Evolutionary conservation across 352 stramenopile species (phyloP).

Genomic region (Globisporangium nunn): DNA sequence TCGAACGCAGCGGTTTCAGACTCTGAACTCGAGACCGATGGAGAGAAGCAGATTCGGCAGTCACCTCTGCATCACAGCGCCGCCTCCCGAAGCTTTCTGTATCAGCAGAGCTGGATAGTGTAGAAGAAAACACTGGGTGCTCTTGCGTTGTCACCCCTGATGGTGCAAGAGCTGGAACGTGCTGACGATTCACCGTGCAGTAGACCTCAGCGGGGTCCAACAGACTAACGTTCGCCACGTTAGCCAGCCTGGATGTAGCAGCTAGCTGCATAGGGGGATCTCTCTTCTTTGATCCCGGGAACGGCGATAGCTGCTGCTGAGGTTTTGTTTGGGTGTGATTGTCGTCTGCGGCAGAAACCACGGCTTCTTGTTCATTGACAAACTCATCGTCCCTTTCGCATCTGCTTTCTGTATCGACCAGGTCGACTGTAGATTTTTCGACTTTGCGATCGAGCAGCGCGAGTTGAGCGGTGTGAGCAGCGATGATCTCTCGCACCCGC

Average conservation of each 20-base stretch:
- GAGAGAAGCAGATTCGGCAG: background rate
- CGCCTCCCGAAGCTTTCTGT: background rate
- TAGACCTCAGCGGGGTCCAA: background rate
- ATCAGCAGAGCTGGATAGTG: background rate
- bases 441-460: background rate
- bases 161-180: background rate
- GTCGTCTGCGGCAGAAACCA: background rate
- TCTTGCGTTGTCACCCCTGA: background rate
- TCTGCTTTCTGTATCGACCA: background rate
- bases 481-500: slow-evolving; percentile 8
- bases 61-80: background rate
- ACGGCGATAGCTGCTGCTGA: background rate
- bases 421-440: background rate
- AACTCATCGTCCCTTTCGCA: background rate
- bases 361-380: background rate
- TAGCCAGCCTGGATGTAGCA: background rate
- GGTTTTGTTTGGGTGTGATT: background rate
- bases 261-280: background rate
- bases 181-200: background rate
- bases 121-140: background rate
- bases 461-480: slow-evolving; percentile 2
- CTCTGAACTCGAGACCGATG: background rate
- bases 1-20: slow-evolving; percentile 3
- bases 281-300: background rate
- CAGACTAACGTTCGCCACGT: background rate